Conservation (phyloP, 140 eudicot genomes). For the Anethum foeniculum region DNA sequence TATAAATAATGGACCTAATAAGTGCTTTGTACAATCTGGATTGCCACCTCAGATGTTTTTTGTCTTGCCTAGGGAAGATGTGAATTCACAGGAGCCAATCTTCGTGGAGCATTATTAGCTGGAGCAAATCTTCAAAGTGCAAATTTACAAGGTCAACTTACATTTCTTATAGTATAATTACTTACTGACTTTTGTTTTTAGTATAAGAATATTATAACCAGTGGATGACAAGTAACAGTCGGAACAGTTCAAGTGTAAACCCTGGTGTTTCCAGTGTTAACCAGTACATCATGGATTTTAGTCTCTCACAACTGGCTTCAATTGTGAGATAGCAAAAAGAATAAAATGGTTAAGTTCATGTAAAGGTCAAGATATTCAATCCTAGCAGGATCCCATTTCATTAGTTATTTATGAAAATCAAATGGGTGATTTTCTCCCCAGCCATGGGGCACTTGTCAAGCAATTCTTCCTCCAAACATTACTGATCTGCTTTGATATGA, state of each 20-base stretch:
- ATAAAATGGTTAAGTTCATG: background rate
- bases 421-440: background rate
- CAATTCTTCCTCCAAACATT: background rate
- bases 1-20: background rate
- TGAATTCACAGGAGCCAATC: slow-evolving; percentile 96
- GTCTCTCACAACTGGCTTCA: background rate
- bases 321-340: background rate
- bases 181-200: background rate
- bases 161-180: background rate
- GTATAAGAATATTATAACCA: background rate
- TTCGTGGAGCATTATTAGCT: slow-evolving; percentile 88
- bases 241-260: background rate
- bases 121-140: slow-evolving; percentile 98
- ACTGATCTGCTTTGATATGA: background rate
- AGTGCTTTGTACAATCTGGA: background rate
- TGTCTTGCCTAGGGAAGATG: slow-evolving; percentile 78
- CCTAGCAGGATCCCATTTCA: background rate
- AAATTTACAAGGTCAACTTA: slow-evolving; percentile 64
- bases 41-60: slow-evolving; percentile 35
- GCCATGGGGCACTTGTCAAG: background rate
- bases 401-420: background rate
- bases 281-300: background rate
- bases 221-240: background rate
- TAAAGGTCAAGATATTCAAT: background rate
- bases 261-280: background rate